These are phyloP conservation scores for Cucumis sativus DNA, from an alignment of 306 rosid species.

Conservation along the genomic window DNA sequence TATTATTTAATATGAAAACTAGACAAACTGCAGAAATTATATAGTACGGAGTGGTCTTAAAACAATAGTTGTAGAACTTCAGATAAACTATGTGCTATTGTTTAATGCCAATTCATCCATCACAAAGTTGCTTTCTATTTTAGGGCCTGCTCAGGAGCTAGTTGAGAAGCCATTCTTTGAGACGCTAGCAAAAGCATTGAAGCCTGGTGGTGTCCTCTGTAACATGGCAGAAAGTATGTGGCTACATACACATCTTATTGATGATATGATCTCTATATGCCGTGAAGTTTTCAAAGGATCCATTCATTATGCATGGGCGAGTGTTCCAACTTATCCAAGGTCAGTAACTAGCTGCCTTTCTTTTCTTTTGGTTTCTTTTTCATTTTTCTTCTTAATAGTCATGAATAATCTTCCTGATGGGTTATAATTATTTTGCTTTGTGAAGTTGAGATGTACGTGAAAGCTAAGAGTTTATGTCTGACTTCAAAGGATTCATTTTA, in stretches of 20 bases:
- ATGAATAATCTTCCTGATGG: neutral
- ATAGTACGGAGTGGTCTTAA: neutral
- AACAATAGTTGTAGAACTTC: neutral
- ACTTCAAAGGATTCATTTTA: neutral
- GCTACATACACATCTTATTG: conserved; percentile 96
- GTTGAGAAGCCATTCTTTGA: conserved; percentile 95
- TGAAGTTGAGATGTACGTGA: neutral
- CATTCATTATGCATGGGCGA: conserved; percentile 84
- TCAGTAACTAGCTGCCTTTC: neutral
- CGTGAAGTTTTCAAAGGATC: conserved; percentile 69
- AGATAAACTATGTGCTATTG: too few relatives aligned
- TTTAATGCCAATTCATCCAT: neutral
- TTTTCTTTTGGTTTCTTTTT: too few relatives aligned
- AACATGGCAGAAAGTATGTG: conserved; percentile 99
- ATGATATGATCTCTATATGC: conserved; percentile 69
- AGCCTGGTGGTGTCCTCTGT: conserved; percentile 93
- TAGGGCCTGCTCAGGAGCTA: conserved; percentile 97
- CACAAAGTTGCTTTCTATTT: conserved; percentile 4
- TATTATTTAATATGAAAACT: neutral
- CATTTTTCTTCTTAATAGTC: neutral
- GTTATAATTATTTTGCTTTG: neutral
- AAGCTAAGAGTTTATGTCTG: neutral
- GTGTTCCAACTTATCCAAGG: conserved; percentile 91
- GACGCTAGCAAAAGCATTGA: conserved; percentile 67
- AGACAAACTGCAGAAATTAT: neutral